Evolutionary conservation across 2,329 filamentous ascomycete species (phyloP).

Genomic region (Falciphora oryzae): DNA sequence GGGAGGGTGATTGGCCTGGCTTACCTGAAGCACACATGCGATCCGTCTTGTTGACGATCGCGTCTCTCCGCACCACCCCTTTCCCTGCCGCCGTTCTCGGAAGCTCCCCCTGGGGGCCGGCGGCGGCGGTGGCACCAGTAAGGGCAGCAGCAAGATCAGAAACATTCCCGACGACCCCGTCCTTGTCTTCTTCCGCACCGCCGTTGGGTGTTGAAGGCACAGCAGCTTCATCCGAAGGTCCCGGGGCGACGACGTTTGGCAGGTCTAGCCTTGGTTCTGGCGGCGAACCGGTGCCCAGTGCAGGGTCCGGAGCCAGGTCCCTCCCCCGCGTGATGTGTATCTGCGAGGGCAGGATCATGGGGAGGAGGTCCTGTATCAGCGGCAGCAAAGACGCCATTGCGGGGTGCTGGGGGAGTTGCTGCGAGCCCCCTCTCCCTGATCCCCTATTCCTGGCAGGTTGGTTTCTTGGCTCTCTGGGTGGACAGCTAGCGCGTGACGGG

Average conservation of each 20-base stretch:
- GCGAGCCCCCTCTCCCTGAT: background rate
- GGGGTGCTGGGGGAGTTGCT: background rate
- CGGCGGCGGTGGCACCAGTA: background rate
- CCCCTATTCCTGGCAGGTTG: constrained; percentile 4
- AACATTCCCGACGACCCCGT: background rate
- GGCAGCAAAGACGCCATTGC: constrained; percentile 48
- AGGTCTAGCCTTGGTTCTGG: constrained; percentile 12
- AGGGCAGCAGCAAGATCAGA: background rate
- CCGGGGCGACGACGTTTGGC: background rate
- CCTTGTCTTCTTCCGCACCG: background rate
- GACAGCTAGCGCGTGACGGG: background rate
- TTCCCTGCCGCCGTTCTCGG: constrained; percentile 20
- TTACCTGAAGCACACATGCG: constrained; percentile 61
- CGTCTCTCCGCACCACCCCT: constrained; percentile 37
- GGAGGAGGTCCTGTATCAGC: constrained; percentile 50
- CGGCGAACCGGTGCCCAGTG: constrained; percentile 16
- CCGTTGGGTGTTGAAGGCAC: background rate
- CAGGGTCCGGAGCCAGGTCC: constrained; percentile 31
- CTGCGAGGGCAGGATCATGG: constrained; percentile 52
- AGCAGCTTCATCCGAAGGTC: background rate
- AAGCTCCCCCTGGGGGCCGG: background rate
- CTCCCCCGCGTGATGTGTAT: constrained; percentile 49
- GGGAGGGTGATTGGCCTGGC: constrained; percentile 19
- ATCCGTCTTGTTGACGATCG: constrained; percentile 59
- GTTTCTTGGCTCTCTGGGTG: constrained; percentile 9